phyloP scores from a whole-genome alignment of 2,329 filamentous ascomycete genomes.

The Sphaerulina populicola region DNA sequence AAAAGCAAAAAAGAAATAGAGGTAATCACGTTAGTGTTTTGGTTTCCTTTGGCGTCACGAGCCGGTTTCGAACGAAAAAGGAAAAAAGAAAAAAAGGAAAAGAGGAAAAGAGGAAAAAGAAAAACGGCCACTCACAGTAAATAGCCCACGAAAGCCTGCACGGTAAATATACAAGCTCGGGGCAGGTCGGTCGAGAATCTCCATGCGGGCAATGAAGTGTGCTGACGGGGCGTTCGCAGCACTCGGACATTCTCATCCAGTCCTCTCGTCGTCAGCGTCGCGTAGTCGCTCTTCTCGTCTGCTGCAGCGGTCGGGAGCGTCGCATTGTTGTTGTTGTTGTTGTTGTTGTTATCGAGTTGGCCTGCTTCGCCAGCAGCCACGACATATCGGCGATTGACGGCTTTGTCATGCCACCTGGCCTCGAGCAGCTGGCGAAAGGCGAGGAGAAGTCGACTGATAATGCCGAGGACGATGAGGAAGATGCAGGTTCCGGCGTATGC shows the following conservation, averaged over 20 bases:
- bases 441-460: constrained; percentile 60
- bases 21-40: too few relatives aligned
- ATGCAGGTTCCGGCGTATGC: constrained; percentile 84
- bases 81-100: too few relatives aligned
- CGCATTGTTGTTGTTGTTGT: too few relatives aligned
- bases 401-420: constrained; percentile 61
- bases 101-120: too few relatives aligned
- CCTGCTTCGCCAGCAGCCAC: constrained; percentile 53
- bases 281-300: constrained; percentile 51
- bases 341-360: too few relatives aligned
- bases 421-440: constrained; percentile 57
- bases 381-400: constrained; percentile 68
- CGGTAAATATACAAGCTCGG: constrained; percentile 60
- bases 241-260: constrained; percentile 73
- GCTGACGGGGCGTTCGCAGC: constrained; percentile 41
- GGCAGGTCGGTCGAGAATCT: constrained; percentile 71
- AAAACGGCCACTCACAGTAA: constrained; percentile 59
- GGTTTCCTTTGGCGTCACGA: too few relatives aligned
- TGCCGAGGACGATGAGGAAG: constrained; percentile 71
- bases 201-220: constrained; percentile 59
- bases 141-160: constrained; percentile 71
- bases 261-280: constrained; percentile 63
- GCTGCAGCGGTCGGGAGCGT: too few relatives aligned
- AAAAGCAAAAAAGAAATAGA: background rate
- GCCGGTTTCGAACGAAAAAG: too few relatives aligned